These are phyloP conservation scores for Citrullus mucosospermus DNA, from an alignment of 306 rosid species.

Conservation along the genomic window DNA sequence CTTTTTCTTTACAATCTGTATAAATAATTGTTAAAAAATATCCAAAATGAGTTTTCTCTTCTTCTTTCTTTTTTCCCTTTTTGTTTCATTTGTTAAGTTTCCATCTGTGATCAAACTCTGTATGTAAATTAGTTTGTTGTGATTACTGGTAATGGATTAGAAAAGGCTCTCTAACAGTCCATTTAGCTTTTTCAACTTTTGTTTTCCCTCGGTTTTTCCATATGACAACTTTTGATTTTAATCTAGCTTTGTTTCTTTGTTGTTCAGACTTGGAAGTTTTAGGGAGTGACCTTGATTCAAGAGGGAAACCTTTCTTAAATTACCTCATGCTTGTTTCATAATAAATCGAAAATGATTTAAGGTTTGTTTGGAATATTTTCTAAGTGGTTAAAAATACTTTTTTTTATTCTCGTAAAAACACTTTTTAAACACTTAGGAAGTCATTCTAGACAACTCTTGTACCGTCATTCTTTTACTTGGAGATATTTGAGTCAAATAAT, in stretches of 20 bases:
- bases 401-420: no score
- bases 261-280: background rate
- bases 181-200: background rate
- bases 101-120: background rate
- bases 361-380: no score
- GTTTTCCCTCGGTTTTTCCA: background rate
- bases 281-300: no score
- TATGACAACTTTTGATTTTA: background rate
- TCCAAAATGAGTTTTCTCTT: background rate
- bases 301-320: no score
- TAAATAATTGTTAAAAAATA: background rate
- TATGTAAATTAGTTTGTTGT: slow-evolving; percentile 2
- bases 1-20: background rate
- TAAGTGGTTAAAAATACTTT: no score
- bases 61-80: no score
- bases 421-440: no score
- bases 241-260: background rate
- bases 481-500: no score
- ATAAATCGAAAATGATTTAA: no score
- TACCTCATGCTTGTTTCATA: no score
- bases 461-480: no score
- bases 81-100: background rate
- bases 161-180: background rate
- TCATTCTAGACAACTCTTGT: no score
- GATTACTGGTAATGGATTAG: slow-evolving; percentile 3